Evolutionary conservation across 495 filamentous ascomycete genomes (phyloP).

Genomic region (Usnea hakonensis): DNA sequence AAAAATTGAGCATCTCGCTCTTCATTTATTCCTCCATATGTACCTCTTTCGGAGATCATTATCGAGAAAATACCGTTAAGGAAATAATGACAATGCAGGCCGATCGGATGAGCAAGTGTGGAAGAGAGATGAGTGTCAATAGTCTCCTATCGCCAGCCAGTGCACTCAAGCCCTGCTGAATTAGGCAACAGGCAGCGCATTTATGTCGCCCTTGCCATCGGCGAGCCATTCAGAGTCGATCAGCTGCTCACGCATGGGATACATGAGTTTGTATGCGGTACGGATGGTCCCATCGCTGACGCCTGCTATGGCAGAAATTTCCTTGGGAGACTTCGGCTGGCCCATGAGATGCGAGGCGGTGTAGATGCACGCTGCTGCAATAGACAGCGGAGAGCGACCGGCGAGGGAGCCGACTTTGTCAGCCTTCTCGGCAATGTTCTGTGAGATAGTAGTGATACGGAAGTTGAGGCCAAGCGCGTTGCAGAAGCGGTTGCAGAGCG

Average conservation of each 20-base stretch:
- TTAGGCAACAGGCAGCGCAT: slow-evolving; percentile 52
- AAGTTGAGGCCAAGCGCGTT: slow-evolving; percentile 65
- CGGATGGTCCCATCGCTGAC: slow-evolving; percentile 96
- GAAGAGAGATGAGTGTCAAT: neutral
- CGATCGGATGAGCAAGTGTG: neutral
- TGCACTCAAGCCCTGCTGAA: neutral
- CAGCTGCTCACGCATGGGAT: slow-evolving; percentile 60
- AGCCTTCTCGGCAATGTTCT: slow-evolving; percentile 64
- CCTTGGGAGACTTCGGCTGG: slow-evolving; percentile 67
- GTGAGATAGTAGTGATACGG: slow-evolving; percentile 61
- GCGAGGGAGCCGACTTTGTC: slow-evolving; percentile 68
- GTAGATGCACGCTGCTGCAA: slow-evolving; percentile 92
- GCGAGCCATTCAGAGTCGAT: slow-evolving; percentile 68
- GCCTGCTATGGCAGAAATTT: slow-evolving; percentile 70
- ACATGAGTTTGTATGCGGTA: slow-evolving; percentile 84
- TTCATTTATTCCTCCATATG: neutral
- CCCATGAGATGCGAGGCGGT: slow-evolving; percentile 82
- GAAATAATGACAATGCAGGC: neutral
- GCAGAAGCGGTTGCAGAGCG: slow-evolving; percentile 85
- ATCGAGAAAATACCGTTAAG: neutral
- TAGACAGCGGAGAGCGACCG: slow-evolving; percentile 87
- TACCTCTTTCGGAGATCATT: neutral
- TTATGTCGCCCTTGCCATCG: slow-evolving; percentile 59
- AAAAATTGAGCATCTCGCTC: neutral
- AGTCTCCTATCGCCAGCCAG: neutral